Evolutionary conservation across 179 eudicot genomes (phyloP).

Genomic region (Carnegiea gigantea): DNA sequence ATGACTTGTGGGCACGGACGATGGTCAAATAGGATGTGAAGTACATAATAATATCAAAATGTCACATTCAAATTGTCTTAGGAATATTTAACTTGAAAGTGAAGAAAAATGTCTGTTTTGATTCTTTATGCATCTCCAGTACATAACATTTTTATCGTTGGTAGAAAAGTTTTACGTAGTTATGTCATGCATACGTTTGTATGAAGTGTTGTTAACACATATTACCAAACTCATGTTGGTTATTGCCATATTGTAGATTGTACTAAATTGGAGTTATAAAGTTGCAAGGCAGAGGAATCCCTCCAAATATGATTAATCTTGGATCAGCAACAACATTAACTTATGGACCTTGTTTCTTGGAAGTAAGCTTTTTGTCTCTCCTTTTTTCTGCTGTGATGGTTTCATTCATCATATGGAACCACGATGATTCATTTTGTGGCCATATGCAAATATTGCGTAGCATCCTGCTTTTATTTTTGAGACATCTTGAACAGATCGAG

Average conservation of each 20-base stretch:
- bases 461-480: no score
- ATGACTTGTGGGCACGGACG: not conserved
- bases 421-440: no score
- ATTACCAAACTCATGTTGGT: not conserved
- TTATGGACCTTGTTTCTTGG: constrained; percentile 63
- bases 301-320: constrained; percentile 18
- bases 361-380: constrained; percentile 36
- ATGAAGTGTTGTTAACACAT: not conserved
- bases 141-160: not conserved
- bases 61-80: no score
- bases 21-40: no score
- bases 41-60: no score
- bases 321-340: constrained; percentile 52
- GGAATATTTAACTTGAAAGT: not conserved
- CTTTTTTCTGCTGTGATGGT: no score
- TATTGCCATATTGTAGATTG: constrained; percentile 30
- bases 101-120: not conserved
- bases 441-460: no score
- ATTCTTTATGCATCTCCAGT: not conserved
- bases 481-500: no score
- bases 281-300: constrained; percentile 45
- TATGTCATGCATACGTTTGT: not conserved
- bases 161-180: not conserved
- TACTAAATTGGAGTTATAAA: constrained; percentile 45
- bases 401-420: no score